Evolutionary conservation across 2,329 filamentous ascomycete genomes (phyloP).

Genomic region (Sclerotinia sclerotiorum): DNA sequence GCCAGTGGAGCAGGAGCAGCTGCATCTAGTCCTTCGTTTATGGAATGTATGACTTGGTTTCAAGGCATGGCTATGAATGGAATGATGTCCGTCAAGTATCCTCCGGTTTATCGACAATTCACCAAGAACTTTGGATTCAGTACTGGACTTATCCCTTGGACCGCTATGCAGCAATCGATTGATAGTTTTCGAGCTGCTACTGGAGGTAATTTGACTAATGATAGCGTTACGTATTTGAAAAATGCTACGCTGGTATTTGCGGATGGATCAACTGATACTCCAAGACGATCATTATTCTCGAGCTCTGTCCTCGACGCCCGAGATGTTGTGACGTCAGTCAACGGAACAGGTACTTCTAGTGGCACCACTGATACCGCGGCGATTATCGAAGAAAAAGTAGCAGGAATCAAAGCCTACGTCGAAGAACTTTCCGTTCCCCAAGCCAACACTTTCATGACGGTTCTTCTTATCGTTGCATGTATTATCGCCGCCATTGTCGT

Average conservation of each 20-base stretch:
- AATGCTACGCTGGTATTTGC: constrained; percentile 74
- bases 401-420: constrained; percentile 79
- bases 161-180: constrained; percentile 74
- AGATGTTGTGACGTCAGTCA: constrained; percentile 51
- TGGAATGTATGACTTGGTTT: constrained; percentile 84
- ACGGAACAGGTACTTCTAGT: constrained; percentile 39
- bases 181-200: constrained; percentile 78
- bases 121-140: constrained; percentile 93
- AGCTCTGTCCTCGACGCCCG: constrained; percentile 54
- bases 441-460: constrained; percentile 94
- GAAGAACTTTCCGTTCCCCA: constrained; percentile 81
- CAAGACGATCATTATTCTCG: constrained; percentile 53
- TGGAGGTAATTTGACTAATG: constrained; percentile 81
- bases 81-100: constrained; percentile 90
- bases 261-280: constrained; percentile 55
- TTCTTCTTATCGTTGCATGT: constrained; percentile 84
- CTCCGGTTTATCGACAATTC: constrained; percentile 84
- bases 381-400: constrained; percentile 54
- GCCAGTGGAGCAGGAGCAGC: constrained; percentile 53
- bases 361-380: constrained; percentile 33
- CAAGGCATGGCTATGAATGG: constrained; percentile 93
- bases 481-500: constrained; percentile 81
- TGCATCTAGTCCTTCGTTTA: constrained; percentile 77
- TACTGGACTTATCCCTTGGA: constrained; percentile 80
- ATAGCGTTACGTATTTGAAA: constrained; percentile 71